Conservation (phyloP, 164 flowering plant species). For the Vitis cinerea region DNA sequence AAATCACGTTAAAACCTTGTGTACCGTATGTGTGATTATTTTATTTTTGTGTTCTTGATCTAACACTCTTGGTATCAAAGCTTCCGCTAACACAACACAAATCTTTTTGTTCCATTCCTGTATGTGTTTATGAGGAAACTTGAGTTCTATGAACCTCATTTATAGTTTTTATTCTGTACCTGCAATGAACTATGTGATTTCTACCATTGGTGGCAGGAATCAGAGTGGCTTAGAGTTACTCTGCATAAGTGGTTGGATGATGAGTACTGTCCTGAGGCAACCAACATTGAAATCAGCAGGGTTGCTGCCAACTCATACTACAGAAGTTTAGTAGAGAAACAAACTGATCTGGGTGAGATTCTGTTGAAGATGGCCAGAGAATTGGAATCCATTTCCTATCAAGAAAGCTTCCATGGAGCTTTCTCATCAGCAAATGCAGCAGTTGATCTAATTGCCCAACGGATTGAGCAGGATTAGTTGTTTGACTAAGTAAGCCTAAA, state of each 20-base stretch:
- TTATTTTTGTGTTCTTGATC: too few species aligned
- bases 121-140: too few species aligned
- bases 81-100: too few species aligned
- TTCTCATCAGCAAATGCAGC: slow-evolving; percentile 98
- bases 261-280: slow-evolving; percentile 89
- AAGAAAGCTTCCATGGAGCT: slow-evolving; percentile 96
- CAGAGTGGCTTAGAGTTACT: slow-evolving; percentile 85
- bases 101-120: too few species aligned
- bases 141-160: too few species aligned
- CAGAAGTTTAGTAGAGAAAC: slow-evolving; percentile 52
- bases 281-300: slow-evolving; percentile 79
- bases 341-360: slow-evolving; percentile 73
- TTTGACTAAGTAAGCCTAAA: background rate
- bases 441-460: slow-evolving; percentile 53
- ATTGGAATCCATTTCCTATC: slow-evolving; percentile 72
- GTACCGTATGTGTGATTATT: too few species aligned
- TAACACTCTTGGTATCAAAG: too few species aligned
- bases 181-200: background rate
- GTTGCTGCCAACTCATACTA: slow-evolving; percentile 76
- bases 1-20: too few species aligned
- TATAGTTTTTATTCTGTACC: too few species aligned
- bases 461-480: slow-evolving; percentile 44
- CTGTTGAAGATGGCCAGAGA: slow-evolving; percentile 75
- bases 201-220: slow-evolving; percentile 51
- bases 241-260: slow-evolving; percentile 96